Evolutionary conservation across 2,329 filamentous ascomycete species (phyloP).

Genomic region (Trichophyton mentagrophytes): DNA sequence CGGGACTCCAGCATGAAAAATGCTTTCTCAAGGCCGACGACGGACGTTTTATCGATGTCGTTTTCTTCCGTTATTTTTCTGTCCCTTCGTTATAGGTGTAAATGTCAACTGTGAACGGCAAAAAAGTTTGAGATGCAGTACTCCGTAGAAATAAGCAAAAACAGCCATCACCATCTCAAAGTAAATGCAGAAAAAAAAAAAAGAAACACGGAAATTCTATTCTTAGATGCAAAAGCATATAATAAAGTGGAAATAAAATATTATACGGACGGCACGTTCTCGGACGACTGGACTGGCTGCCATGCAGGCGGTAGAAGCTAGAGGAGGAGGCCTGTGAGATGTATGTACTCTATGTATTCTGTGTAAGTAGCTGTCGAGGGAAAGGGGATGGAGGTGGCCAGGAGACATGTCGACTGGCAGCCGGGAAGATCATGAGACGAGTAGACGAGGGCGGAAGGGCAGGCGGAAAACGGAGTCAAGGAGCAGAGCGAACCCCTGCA

Average conservation of each 20-base stretch:
- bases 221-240: neutral
- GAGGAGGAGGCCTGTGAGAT: neutral
- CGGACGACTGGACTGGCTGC: conserved; percentile 1
- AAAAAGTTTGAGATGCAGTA: neutral
- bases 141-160: neutral
- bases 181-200: neutral
- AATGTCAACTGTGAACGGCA: neutral
- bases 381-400: neutral
- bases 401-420: neutral
- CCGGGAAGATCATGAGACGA: neutral
- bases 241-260: neutral
- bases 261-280: neutral
- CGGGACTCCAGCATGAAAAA: neutral
- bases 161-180: neutral
- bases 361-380: neutral
- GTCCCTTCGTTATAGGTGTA: neutral
- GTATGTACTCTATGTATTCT: neutral
- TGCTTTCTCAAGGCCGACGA: neutral
- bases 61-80: neutral
- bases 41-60: neutral
- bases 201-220: neutral
- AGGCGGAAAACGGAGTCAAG: neutral
- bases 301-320: neutral
- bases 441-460: neutral
- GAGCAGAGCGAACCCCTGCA: neutral